Evolutionary conservation across 2,329 filamentous ascomycete genomes (phyloP).

Genomic region (Xylariaceae sp.): DNA sequence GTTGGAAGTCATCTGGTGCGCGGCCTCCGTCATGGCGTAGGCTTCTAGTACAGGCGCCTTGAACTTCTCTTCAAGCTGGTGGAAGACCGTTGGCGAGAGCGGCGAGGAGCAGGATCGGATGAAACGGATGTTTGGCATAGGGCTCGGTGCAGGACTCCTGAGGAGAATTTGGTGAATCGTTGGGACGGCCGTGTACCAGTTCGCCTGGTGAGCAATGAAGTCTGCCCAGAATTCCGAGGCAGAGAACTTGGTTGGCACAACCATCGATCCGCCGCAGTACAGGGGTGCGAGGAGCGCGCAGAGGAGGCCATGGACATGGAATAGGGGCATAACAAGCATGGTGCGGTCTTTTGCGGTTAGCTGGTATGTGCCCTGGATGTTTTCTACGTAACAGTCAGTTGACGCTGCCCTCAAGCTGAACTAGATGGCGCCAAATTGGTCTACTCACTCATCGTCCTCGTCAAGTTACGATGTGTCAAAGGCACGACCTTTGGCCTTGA

Average conservation of each 20-base stretch:
- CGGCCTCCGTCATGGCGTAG: conserved; percentile 89
- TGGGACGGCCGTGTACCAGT: conserved; percentile 91
- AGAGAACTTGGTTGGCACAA: conserved; percentile 77
- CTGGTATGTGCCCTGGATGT: conserved; percentile 74
- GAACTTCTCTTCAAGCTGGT: conserved; percentile 72
- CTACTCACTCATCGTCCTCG: conserved; percentile 65
- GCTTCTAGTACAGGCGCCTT: conserved; percentile 80
- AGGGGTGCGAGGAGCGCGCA: conserved; percentile 78
- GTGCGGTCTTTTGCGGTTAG: conserved; percentile 69
- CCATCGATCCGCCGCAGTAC: conserved; percentile 69
- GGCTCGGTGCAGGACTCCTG: conserved; percentile 63
- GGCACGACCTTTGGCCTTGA: conserved; percentile 82
- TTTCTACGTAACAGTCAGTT: conserved; percentile 42
- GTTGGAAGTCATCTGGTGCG: conserved; percentile 80
- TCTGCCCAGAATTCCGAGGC: conserved; percentile 79
- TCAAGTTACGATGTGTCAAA: conserved; percentile 75
- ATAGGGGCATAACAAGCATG: conserved; percentile 85
- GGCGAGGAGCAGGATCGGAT: conserved; percentile 85
- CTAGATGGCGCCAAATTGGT: background rate
- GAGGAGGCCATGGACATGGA: conserved; percentile 85
- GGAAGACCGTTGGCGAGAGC: conserved; percentile 74
- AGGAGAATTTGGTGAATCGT: conserved; percentile 89
- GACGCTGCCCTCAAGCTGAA: background rate
- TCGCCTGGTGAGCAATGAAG: conserved; percentile 69
- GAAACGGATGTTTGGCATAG: conserved; percentile 71